Base-by-base conservation (phyloP, 352 stramenopile species). In the Aphanomyces stellatus region DNA sequence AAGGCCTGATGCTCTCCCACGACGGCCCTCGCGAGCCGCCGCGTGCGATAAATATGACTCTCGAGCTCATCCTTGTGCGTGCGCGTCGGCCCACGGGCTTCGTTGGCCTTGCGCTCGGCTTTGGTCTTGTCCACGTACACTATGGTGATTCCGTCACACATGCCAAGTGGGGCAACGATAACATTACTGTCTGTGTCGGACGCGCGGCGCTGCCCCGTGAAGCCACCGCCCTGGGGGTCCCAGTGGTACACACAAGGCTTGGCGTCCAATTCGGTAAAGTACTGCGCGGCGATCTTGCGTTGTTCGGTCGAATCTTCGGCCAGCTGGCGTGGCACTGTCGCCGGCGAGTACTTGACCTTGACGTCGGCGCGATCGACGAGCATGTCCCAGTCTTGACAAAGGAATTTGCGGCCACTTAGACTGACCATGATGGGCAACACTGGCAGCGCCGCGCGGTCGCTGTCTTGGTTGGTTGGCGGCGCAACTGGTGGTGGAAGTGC, bases 341-440 rank as follows among this genome's bases (percentile, higher is more conserved):
- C 56, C 19, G 51, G 25, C 17, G 31, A 30, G 10, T 22, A 0
- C 19, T 25, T 2, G 56, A 46, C 42, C 2, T 7, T 13, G 17
- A 57, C 24, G 37, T 65, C 13, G 43, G 27, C 17, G 13, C 43
- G 49, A 35, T 57, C 49, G 27, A 57, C 49, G 49, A 65, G 49
- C 8, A 67, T 13, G 34, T 67, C 60, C 28, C 48, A 67, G 34
- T 67, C 60, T 22, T 42, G 27, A 57, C 57, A 55, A 15, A 67
- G 37, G 24, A 67, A 67, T 22, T 67, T 67, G 10, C 57, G 57
- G 19, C 37, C 60, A 19, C 37, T 30, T 3, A 43, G 15, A 10
- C 34, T 55, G 15, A 51, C 48, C 60, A 67, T 67, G 19, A 35
- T 31, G 5, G 60, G 60, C 19, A 67, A 30, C 13, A 34, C n/a